Conservation (phyloP, 2,329 filamentous ascomycete species). For the Neonectria ditissima region DNA sequence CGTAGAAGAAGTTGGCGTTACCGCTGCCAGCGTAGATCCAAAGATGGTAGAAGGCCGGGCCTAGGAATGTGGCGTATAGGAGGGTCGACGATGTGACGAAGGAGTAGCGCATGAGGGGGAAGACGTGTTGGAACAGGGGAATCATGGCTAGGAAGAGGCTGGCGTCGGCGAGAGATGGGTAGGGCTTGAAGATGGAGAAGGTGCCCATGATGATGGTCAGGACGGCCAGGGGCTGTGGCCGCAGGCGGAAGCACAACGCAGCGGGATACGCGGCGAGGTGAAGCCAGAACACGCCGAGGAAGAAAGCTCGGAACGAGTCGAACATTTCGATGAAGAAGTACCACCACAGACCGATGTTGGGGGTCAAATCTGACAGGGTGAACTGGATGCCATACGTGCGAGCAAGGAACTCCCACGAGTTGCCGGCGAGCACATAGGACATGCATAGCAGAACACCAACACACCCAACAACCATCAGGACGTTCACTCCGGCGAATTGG, state of each 20-base stretch:
- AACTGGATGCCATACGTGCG: constrained; percentile 96
- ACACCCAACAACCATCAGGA: constrained; percentile 64
- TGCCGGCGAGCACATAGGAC: constrained; percentile 78
- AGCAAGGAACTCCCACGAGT: constrained; percentile 87
- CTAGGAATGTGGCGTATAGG: constrained; percentile 88
- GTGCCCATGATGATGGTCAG: constrained; percentile 87
- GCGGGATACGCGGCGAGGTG: constrained; percentile 92
- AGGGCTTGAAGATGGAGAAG: constrained; percentile 96
- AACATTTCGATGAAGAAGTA: constrained; percentile 99
- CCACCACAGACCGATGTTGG: constrained; percentile 98
- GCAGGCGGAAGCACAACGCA: constrained; percentile 84
- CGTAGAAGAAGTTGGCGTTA: constrained; percentile 99
- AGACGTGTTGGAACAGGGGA: constrained; percentile 89
- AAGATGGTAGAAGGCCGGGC: constrained; percentile 94
- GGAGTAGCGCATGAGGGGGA: constrained; percentile 92
- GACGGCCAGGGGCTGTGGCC: constrained; percentile 87
- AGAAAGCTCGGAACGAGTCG: constrained; percentile 96
- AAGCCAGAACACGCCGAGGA: constrained; percentile 97
- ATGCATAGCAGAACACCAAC: constrained; percentile 74
- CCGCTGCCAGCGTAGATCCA: constrained; percentile 99
- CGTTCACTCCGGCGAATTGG: constrained; percentile 67
- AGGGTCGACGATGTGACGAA: constrained; percentile 87
- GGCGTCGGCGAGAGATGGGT: constrained; percentile 91
- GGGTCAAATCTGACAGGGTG: constrained; percentile 89
- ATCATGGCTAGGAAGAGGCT: constrained; percentile 87